Evolutionary conservation across 2,329 filamentous ascomycete genomes (phyloP).

Genomic region (Huntiella bhutanensis): DNA sequence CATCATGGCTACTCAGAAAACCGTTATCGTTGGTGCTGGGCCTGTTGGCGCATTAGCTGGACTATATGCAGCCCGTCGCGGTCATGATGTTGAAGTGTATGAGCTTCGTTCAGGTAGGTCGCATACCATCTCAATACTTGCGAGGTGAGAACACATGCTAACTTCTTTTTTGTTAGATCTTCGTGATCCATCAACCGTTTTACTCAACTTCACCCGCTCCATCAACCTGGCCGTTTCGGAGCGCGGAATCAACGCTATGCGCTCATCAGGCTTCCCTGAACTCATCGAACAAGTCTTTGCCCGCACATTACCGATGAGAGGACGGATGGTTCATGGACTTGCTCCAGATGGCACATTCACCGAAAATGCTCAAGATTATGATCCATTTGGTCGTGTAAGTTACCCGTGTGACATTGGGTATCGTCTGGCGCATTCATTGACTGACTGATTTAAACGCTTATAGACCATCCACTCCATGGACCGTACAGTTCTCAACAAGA

Average conservation of each 20-base stretch:
- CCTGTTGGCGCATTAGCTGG: conserved; percentile 85
- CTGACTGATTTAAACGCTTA: conserved; percentile 23
- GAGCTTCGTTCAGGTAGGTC: conserved; percentile 72
- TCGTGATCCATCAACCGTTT: conserved; percentile 60
- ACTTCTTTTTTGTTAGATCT: conserved; percentile 43
- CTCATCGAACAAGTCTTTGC: conserved; percentile 57
- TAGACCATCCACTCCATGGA: conserved; percentile 77
- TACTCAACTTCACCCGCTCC: conserved; percentile 93
- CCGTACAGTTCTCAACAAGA: conserved; percentile 62
- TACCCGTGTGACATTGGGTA: not conserved
- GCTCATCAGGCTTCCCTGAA: conserved; percentile 42
- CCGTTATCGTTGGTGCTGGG: conserved; percentile 75
- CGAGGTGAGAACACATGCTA: not conserved
- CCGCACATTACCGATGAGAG: conserved; percentile 79
- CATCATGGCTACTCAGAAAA: conserved; percentile 32
- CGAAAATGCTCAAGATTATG: conserved; percentile 72
- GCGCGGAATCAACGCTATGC: conserved; percentile 76
- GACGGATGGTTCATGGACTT: conserved; percentile 83
- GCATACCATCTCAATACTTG: not conserved
- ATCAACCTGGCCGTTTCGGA: conserved; percentile 94
- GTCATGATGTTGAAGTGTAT: conserved; percentile 82
- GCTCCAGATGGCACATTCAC: conserved; percentile 45
- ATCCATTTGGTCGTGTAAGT: conserved; percentile 65
- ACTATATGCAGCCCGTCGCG: conserved; percentile 75
- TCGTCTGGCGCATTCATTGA: not conserved